Evolutionary conservation across 1,139 yeast species (phyloP).

Genomic region (Suhomyces taliae): DNA sequence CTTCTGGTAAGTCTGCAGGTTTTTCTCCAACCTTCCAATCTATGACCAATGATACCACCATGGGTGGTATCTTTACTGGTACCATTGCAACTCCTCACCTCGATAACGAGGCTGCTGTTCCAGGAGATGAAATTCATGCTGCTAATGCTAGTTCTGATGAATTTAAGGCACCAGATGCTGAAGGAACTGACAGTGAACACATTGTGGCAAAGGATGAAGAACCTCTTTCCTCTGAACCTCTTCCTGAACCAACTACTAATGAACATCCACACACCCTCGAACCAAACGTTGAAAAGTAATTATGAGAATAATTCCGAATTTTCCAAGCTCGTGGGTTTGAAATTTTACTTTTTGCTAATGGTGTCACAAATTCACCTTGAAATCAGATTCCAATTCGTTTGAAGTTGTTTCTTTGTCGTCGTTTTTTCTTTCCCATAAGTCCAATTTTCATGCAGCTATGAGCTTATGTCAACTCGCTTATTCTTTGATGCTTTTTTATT

Average conservation of each 20-base stretch:
- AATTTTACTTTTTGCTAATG: no score
- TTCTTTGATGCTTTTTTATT: no score
- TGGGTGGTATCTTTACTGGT: constrained; percentile 5
- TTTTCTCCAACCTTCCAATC: not conserved
- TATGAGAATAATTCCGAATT: no score
- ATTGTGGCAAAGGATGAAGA: not conserved
- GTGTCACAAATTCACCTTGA: no score
- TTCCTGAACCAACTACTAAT: not conserved
- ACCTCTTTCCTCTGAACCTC: not conserved
- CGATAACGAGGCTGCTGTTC: not conserved
- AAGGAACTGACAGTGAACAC: not conserved
- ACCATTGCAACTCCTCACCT: not conserved
- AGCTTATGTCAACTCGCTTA: no score
- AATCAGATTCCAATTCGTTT: no score
- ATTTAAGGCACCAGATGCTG: not conserved
- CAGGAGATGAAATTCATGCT: not conserved
- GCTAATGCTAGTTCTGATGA: not conserved
- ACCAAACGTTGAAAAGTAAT: not conserved
- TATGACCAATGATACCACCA: not conserved
- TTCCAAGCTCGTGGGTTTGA: no score
- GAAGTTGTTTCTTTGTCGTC: no score
- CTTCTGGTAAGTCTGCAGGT: constrained; percentile 11
- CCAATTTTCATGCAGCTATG: no score
- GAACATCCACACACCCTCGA: not conserved
- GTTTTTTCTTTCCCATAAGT: no score